These are phyloP conservation scores for Vigna unguiculata DNA, from an alignment of 306 rosid genomes.

Conservation along the genomic window DNA sequence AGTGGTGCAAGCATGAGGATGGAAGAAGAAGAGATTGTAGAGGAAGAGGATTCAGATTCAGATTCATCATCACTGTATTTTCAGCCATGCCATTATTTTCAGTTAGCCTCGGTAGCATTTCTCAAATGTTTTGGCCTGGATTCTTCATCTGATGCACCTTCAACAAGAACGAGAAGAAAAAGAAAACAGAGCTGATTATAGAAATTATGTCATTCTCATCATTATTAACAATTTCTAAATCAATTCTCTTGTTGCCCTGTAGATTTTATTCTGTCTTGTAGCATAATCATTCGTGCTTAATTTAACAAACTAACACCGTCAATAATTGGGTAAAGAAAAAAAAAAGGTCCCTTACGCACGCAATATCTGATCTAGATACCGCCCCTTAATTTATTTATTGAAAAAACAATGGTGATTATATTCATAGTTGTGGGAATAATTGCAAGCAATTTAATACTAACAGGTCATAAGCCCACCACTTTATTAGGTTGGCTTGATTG, in stretches of 20 bases:
- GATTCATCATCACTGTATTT: constrained; percentile 34
- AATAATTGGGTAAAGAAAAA: not conserved
- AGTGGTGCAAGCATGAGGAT: constrained; percentile 53
- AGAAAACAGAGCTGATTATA: constrained; percentile 53
- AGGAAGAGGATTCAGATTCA: constrained; percentile 50
- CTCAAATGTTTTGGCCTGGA: constrained; percentile 89
- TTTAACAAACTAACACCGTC: constrained; percentile 16
- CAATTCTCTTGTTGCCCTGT: not conserved
- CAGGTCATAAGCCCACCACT: too few relatives aligned
- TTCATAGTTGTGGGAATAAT: too few relatives aligned
- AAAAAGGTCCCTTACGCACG: not conserved
- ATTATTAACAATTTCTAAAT: not conserved
- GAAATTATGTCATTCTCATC: constrained; percentile 13
- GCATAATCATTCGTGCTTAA: not conserved
- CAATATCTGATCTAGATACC: not conserved
- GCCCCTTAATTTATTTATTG: not conserved
- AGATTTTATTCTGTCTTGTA: not conserved
- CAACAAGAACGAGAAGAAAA: constrained; percentile 56
- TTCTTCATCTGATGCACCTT: constrained; percentile 50
- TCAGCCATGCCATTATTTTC: constrained; percentile 76
- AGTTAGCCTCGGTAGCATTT: constrained; percentile 71
- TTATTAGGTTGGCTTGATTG: too few relatives aligned
- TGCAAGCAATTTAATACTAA: too few relatives aligned
- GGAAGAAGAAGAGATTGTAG: constrained; percentile 54
- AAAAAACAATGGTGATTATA: too few relatives aligned